A percentile compares a stretch with the other conserved stretches of the same genome.
These are phyloP conservation scores for Eucalyptus regnans DNA, from an alignment of 345 rosid genomes.

Conservation along the genomic window DNA sequence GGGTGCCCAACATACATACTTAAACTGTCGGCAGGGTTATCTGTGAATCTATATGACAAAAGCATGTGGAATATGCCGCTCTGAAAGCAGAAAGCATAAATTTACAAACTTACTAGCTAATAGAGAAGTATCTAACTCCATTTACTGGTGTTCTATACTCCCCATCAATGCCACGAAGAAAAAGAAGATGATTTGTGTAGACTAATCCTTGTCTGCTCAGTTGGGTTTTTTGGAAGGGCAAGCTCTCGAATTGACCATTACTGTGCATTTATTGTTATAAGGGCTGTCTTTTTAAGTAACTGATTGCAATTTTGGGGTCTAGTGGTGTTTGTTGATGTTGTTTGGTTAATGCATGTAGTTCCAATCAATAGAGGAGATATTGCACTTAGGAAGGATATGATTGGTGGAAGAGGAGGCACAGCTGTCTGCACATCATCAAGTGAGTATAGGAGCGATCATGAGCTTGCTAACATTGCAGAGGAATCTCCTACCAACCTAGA, in stretches of 20 bases:
- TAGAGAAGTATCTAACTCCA: not conserved
- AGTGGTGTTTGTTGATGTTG: not conserved
- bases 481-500: slow-evolving; percentile 30
- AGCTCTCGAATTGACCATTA: not conserved
- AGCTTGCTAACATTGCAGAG: slow-evolving; percentile 11
- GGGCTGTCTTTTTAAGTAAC: not conserved
- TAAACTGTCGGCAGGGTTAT: not conserved
- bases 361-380: slow-evolving; percentile 3
- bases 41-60: not conserved
- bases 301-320: not conserved
- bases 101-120: not conserved
- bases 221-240: not conserved
- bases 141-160: not conserved
- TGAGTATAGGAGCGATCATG: not conserved
- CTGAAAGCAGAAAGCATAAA: not conserved
- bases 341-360: slow-evolving; percentile 12
- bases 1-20: not conserved
- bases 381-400: not conserved
- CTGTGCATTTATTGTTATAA: not conserved
- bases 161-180: not conserved
- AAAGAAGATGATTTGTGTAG: not conserved
- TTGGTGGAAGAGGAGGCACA: slow-evolving; percentile 12
- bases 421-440: slow-evolving; percentile 4
- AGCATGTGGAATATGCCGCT: not conserved
- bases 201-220: not conserved